phyloP scores from a whole-genome alignment of 129 eudicot genomes.

The Saposhnikovia divaricata region DNA sequence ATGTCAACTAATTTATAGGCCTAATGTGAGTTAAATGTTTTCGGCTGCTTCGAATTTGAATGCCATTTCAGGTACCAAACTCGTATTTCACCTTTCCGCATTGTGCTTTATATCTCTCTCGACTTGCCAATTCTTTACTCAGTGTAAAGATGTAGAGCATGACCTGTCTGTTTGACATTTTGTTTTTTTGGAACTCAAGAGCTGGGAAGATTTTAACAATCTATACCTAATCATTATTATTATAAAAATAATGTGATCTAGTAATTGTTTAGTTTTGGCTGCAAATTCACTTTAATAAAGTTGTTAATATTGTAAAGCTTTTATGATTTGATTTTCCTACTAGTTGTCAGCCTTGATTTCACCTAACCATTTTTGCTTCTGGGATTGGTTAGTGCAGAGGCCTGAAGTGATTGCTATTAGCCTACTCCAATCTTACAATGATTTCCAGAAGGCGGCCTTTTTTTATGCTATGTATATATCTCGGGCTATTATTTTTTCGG shows the following conservation, averaged over 20 bases:
- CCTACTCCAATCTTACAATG: slow-evolving; percentile 36
- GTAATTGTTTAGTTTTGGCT: background rate
- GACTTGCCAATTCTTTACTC: background rate
- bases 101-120: background rate
- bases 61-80: slow-evolving; percentile 19
- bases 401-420: slow-evolving; percentile 14
- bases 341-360: slow-evolving; percentile 5
- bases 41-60: slow-evolving; percentile 2
- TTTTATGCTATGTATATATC: slow-evolving; percentile 17
- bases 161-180: background rate
- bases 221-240: background rate
- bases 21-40: slow-evolving; percentile 3
- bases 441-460: slow-evolving; percentile 19
- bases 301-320: slow-evolving; percentile 3
- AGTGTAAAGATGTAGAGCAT: background rate
- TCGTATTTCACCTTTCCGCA: background rate
- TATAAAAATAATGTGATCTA: background rate
- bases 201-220: background rate
- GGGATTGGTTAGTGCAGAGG: slow-evolving; percentile 22
- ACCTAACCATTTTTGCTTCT: slow-evolving; percentile 10
- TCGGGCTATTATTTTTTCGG: slow-evolving; percentile 21
- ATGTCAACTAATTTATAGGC: slow-evolving; percentile 26
- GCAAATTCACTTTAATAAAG: slow-evolving; percentile 7
- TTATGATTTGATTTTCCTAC: background rate
- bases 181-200: background rate